Percentiles rank a stretch among this genome's conserved stretches.
phyloP scores from a whole-genome alignment of 1,139 yeast species.

The Meyerozyma sp. region DNA sequence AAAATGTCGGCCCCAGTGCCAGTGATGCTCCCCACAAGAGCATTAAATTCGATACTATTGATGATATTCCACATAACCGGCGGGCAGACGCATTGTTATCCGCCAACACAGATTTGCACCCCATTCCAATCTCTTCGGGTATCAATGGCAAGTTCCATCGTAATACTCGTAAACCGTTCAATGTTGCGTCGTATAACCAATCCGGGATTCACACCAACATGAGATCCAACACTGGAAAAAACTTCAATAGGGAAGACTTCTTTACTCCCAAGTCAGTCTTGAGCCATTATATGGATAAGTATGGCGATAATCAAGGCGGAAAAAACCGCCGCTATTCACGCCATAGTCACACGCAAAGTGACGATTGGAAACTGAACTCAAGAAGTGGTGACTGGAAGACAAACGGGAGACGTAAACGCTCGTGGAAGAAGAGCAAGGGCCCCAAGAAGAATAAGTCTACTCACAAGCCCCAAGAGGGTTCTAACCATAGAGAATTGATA shows the following conservation, averaged over 20 bases:
- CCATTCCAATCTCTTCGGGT: constrained; percentile 36
- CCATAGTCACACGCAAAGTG: constrained; percentile 10
- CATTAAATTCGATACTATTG: neutral
- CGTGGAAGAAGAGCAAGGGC: constrained; percentile 24
- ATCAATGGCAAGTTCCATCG: constrained; percentile 34
- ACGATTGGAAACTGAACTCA: constrained; percentile 3
- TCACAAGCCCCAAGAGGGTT: constrained; percentile 7
- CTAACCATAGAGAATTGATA: neutral
- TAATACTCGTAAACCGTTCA: constrained; percentile 56
- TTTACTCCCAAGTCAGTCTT: constrained; percentile 75
- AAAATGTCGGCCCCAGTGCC: neutral
- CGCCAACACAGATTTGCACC: constrained; percentile 34
- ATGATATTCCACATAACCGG: constrained; percentile 33
- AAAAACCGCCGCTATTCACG: constrained; percentile 7
- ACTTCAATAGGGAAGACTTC: constrained; percentile 61
- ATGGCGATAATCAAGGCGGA: constrained; percentile 32
- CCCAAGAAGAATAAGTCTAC: constrained; percentile 11
- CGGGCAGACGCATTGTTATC: constrained; percentile 45
- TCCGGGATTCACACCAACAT: constrained; percentile 26
- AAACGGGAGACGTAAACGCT: constrained; percentile 22
- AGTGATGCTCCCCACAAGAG: neutral
- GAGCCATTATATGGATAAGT: constrained; percentile 67
- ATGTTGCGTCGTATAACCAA: constrained; percentile 51
- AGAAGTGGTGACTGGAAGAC: constrained; percentile 28
- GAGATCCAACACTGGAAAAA: constrained; percentile 7